Conservation (phyloP, 768 basidiomycete species). For the Calocybe indica region DNA sequence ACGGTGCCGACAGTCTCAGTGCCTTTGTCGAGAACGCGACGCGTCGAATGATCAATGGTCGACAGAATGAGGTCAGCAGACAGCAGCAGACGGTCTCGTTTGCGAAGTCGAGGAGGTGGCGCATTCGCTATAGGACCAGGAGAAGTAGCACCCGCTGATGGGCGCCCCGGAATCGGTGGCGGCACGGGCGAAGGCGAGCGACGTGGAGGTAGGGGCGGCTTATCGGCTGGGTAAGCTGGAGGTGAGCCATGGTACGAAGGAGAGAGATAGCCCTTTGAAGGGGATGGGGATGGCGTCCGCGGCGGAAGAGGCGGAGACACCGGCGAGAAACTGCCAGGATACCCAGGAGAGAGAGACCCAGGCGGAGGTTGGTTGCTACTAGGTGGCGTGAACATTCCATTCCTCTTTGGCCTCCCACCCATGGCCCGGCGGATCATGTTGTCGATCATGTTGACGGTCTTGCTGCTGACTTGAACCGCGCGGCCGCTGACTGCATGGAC, state of each 20-base stretch:
- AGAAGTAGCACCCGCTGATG: slow-evolving; percentile 6
- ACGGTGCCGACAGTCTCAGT: slow-evolving; percentile 41
- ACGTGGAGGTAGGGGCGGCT: slow-evolving; percentile 28
- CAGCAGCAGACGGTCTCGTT: slow-evolving; percentile 44
- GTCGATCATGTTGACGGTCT: slow-evolving; percentile 58
- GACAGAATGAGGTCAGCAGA: slow-evolving; percentile 64
- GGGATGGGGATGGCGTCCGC: slow-evolving; percentile 11
- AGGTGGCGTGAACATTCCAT: slow-evolving; percentile 7
- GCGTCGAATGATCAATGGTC: slow-evolving; percentile 54
- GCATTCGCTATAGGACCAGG: slow-evolving; percentile 1
- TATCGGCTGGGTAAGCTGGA: slow-evolving; percentile 5
- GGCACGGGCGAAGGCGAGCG: slow-evolving; percentile 22
- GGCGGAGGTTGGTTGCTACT: neutral
- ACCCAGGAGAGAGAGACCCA: neutral
- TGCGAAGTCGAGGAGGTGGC: slow-evolving; percentile 10
- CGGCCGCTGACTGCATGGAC: slow-evolving; percentile 62
- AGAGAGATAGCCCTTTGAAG: slow-evolving; percentile 9
- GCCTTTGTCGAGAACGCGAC: slow-evolving; percentile 45
- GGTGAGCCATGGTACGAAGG: slow-evolving; percentile 11
- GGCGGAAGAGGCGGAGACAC: slow-evolving; percentile 14
- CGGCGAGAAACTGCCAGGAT: neutral
- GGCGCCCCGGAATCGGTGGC: slow-evolving; percentile 31
- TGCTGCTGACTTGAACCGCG: slow-evolving; percentile 60
- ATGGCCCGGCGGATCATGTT: slow-evolving; percentile 51
- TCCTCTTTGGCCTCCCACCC: slow-evolving; percentile 35